A percentile compares a stretch with the other conserved stretches of the same genome.
Evolutionary conservation across 2,329 filamentous ascomycete species (phyloP).

Genomic region (Chrysoporthe deuterocubensis): DNA sequence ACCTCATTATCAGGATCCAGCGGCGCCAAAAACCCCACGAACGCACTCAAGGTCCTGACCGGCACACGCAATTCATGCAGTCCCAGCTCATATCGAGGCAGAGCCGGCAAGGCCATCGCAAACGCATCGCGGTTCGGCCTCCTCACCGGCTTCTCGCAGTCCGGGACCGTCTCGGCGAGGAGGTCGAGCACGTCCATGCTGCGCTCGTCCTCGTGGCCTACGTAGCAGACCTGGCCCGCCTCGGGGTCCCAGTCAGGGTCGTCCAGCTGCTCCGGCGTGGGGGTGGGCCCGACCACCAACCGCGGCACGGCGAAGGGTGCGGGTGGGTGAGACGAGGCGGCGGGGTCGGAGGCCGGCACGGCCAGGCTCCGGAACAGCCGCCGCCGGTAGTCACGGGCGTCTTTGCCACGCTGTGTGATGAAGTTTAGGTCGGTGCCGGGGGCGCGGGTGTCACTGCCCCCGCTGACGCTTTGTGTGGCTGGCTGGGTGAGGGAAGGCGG

Average conservation of each 20-base stretch:
- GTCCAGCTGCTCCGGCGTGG: background rate
- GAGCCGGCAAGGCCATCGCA: background rate
- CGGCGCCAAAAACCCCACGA: background rate
- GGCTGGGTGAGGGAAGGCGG: background rate
- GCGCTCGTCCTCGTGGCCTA: background rate
- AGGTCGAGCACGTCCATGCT: background rate
- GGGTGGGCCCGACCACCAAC: background rate
- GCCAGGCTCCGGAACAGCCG: background rate
- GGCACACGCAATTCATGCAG: background rate
- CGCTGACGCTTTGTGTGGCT: background rate
- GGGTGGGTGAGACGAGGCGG: background rate
- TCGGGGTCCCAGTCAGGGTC: background rate
- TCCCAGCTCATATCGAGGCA: background rate
- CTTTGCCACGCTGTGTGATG: background rate
- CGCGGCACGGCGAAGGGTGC: background rate
- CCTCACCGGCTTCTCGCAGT: background rate
- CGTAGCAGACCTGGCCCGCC: background rate
- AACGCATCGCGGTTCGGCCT: background rate
- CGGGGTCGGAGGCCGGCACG: background rate
- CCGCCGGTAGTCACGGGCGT: background rate
- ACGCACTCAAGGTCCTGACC: background rate
- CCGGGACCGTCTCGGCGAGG: background rate
- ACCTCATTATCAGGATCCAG: background rate
- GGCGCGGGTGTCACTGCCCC: background rate
- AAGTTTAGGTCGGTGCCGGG: background rate